phyloP scores from a whole-genome alignment of 345 rosid species.

The Gossypium ekmanianum region DNA sequence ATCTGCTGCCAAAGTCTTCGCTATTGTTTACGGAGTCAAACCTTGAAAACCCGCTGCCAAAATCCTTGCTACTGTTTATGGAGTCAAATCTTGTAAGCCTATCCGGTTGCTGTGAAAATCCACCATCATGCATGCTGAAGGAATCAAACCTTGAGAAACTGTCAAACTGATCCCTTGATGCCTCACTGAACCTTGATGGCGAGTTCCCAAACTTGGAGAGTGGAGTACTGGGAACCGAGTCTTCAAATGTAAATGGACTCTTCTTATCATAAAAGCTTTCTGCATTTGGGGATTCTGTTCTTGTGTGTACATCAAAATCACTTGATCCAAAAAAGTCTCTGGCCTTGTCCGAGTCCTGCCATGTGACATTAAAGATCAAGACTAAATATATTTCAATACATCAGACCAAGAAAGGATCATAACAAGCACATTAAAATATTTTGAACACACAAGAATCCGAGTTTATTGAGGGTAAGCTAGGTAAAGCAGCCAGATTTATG shows the following conservation, averaged over 20 bases:
- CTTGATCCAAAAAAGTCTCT: conserved; percentile 59
- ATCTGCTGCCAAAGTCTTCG: conserved; percentile 45
- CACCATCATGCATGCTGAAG: conserved; percentile 60
- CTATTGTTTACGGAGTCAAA: conserved; percentile 62
- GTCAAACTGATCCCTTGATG: conserved; percentile 58
- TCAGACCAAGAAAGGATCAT: neutral
- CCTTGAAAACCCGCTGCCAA: conserved; percentile 39
- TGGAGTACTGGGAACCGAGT: conserved; percentile 86
- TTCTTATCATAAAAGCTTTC: conserved; percentile 49
- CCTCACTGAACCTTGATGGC: conserved; percentile 76
- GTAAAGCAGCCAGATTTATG: neutral
- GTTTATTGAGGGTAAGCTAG: neutral
- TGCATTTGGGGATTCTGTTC: conserved; percentile 56
- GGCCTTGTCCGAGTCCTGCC: conserved; percentile 47
- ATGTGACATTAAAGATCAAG: conserved; percentile 6
- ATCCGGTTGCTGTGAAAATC: conserved; percentile 58
- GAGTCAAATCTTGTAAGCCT: conserved; percentile 68
- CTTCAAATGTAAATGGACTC: conserved; percentile 68
- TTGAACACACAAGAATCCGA: neutral
- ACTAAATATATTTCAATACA: neutral
- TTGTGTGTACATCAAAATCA: conserved; percentile 52
- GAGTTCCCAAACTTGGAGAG: conserved; percentile 77
- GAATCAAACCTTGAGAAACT: conserved; percentile 91
- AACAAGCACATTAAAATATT: conserved; percentile 5
- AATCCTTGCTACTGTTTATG: conserved; percentile 46